phyloP scores from a whole-genome alignment of 1,139 yeast species.

The Pichia sp. region DNA sequence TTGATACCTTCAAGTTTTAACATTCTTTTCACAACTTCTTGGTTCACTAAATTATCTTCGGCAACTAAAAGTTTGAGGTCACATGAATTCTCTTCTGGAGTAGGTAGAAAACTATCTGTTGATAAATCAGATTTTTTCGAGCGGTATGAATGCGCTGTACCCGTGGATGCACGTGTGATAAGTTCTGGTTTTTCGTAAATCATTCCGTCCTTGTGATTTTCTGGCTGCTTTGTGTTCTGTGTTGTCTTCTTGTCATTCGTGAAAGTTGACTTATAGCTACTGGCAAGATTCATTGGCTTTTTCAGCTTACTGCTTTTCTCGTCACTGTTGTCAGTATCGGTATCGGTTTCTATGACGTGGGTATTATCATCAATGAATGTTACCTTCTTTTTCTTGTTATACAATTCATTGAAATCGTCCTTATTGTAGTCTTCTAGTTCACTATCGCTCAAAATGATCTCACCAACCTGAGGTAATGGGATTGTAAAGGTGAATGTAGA shows the following conservation, averaged over 20 bases:
- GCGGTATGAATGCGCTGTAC: conserved; percentile 46
- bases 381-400: conserved; percentile 40
- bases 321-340: conserved; percentile 1
- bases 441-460: conserved; percentile 38
- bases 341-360: conserved; percentile 13
- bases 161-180: conserved; percentile 49
- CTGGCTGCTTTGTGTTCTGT: neutral
- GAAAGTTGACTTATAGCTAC: conserved; percentile 7
- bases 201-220: neutral
- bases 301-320: neutral
- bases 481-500: conserved; percentile 75
- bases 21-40: conserved; percentile 86
- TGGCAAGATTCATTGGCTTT: conserved; percentile 11
- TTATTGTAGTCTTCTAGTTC: conserved; percentile 35
- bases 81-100: conserved; percentile 2
- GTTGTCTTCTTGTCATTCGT: neutral
- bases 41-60: conserved; percentile 88
- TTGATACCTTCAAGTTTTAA: conserved; percentile 70
- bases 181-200: conserved; percentile 43
- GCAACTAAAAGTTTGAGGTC: conserved; percentile 60
- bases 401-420: conserved; percentile 43
- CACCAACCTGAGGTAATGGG: conserved; percentile 72
- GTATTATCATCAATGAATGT: conserved; percentile 34
- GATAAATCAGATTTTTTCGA: conserved; percentile 17
- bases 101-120: conserved; percentile 1